Conservation (phyloP, 208 protist species). For the Crithidia bombi region DNA sequence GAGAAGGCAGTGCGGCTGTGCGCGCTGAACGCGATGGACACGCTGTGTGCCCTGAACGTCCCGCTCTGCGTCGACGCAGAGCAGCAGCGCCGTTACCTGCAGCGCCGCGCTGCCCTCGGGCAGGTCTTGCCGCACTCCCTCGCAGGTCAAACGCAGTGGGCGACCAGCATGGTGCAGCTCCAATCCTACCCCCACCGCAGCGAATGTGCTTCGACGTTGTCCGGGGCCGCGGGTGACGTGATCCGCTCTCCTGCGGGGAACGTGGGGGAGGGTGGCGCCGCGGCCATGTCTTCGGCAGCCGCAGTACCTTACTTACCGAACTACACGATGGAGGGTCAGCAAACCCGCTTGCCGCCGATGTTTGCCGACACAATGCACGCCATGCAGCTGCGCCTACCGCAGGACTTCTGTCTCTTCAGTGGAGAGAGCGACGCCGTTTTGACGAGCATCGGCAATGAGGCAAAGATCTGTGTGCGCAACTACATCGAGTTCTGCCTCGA, state of each 20-base stretch:
- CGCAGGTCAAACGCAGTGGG: neutral
- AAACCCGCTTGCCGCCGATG: conserved; percentile 54
- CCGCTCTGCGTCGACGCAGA: conserved; percentile 55
- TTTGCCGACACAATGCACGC: conserved; percentile 50
- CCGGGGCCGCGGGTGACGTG: too few species aligned
- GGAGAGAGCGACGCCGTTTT: conserved; percentile 4
- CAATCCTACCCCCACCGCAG: too few species aligned
- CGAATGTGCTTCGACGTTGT: too few species aligned
- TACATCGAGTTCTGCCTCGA: conserved; percentile 40
- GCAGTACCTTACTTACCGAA: conserved; percentile 55
- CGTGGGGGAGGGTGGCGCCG: too few species aligned
- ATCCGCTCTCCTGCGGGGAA: too few species aligned
- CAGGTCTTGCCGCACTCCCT: conserved; percentile 30
- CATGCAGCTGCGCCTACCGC: conserved; percentile 56
- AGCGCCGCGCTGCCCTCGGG: conserved; percentile 41
- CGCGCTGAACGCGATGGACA: conserved; percentile 77
- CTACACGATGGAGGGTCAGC: conserved; percentile 68
- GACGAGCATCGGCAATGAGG: conserved; percentile 48
- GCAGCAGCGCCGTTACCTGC: conserved; percentile 51
- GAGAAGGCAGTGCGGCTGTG: conserved; percentile 69
- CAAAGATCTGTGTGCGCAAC: conserved; percentile 63
- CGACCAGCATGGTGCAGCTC: too few species aligned
- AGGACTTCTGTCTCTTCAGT: conserved; percentile 75
- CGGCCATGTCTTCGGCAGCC: too few species aligned
- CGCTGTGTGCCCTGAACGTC: conserved; percentile 52